Evolutionary conservation across 441 rosid genomes (phyloP), one percentile per base, ranked within the genome.

Genomic region (Eutrema salsugineum): DNA sequence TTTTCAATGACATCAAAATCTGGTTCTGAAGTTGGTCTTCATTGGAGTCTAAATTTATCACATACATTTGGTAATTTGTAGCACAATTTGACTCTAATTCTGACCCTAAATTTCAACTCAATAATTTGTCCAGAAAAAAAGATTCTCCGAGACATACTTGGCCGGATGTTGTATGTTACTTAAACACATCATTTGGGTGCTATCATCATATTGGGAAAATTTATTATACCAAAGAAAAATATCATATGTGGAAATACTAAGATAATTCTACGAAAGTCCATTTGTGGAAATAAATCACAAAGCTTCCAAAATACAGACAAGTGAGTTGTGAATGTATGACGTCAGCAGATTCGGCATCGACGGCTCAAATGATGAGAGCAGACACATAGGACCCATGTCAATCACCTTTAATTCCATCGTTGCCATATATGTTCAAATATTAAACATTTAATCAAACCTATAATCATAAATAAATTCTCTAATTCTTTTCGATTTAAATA

Each of bases 341-440:
- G 24, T 77, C 77, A 79, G 71, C 68, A 72, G 81, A 83, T 79
- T 79, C 84, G 76, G 64, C 83, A 74, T 72, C 58, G 77, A 74
- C 79, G 83, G 82, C 77, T 61, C 44, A 68, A 70, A 77, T 71
- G 72, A 70, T 70, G 76, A 58, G 68, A 57, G 58, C 9, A 49
- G 46, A 77, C 76, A 77, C 54, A 33, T 7, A 42, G 68, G 72
- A 62, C 80, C 79, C 33, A 77, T 16, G 28, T 17, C 64, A 63
- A 64, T 76, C 51, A 64, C 76, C 76, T 70, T 64, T 76, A 38
- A 3, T 49, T 70, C 48, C 73, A 67, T 70, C 36, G 66, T 70
- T 63, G 53, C 66, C 38, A 58, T 53, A 67, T 48, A 66, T 58
- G 30, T 63, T 67, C 73, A 66, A 44, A 74, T 24, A 57, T 48